Evolutionary conservation across 2,329 filamentous ascomycete species (phyloP).

Genomic region (Venturia pyrina): DNA sequence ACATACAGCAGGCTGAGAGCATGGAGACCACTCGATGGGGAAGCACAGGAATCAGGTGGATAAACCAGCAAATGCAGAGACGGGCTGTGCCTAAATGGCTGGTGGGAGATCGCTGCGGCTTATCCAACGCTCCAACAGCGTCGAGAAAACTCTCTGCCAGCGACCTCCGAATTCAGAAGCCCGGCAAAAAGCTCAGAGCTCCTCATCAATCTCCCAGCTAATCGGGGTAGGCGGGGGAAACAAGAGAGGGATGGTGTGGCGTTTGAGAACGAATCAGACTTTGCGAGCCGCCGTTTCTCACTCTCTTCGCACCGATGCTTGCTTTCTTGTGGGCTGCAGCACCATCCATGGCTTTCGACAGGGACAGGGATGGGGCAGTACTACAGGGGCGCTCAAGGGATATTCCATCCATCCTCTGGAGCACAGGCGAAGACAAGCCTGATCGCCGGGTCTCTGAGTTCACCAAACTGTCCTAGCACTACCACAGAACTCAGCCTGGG

Average conservation of each 20-base stretch:
- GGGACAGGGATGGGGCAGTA: background rate
- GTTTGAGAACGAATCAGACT: slow-evolving; percentile 8
- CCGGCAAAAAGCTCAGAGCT: slow-evolving; percentile 1
- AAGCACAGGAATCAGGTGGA: background rate
- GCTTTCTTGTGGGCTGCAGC: slow-evolving; percentile 8
- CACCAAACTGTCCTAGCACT: background rate
- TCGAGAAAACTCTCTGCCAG: background rate
- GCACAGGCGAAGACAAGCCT: slow-evolving; percentile 3
- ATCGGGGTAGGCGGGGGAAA: slow-evolving; percentile 9
- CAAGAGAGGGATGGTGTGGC: slow-evolving; percentile 8
- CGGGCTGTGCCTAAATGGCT: slow-evolving; percentile 7
- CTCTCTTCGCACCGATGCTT: slow-evolving; percentile 1
- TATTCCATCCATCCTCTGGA: background rate
- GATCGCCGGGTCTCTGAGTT: background rate
- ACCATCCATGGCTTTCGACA: background rate
- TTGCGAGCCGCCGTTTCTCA: slow-evolving; percentile 1
- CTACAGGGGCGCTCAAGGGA: background rate
- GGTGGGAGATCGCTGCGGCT: slow-evolving; percentile 11
- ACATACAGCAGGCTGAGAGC: slow-evolving; percentile 7
- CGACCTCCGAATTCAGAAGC: background rate
- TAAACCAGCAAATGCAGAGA: background rate
- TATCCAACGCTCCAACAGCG: slow-evolving; percentile 7
- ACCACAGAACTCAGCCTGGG: background rate
- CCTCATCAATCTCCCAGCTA: slow-evolving; percentile 10
- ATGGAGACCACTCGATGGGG: slow-evolving; percentile 8